Base-by-base conservation (phyloP, 441 rosid genomes). In the Eruca vesicaria region DNA sequence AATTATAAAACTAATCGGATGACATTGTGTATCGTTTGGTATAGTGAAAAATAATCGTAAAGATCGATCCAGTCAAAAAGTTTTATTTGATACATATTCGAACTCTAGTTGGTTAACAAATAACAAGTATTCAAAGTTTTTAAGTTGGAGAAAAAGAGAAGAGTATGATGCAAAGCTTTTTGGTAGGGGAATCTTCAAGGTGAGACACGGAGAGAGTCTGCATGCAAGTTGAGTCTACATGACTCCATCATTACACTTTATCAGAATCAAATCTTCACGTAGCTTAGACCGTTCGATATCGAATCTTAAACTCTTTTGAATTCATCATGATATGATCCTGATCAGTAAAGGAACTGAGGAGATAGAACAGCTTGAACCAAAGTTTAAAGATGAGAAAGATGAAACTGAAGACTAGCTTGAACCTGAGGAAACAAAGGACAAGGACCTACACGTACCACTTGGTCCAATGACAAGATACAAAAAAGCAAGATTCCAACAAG, bases 211-310 rank as follows among this genome's bases (percentile, higher is more conserved):
- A 43, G 43, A 43, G 29, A 4, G 7, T 36, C 16, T 68, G 18
- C 26, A 62, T 7, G 59, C 74, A 75, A 68, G 69, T 63, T 62
- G 74, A 68, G 63, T 50, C 33, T 50, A 48, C 18, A 63, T 52
- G 69, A 68, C 79, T 62, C 69, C 63, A 69, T 53, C 36, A 38
- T 35, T 18, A 29, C 28, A 35, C 35, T 60, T 26, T 50, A 16
- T 68, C 57, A 38, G 69, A 69, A 75, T 75, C 65, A 69, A 63
- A 62, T 62, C 59, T 75, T 35, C 36, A 75, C 41, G 4, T 55
- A 61, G 58, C 36, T 75, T 43, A 43, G 35, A 31, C 35, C 23
- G 50, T 61, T 6, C 14, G 33, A 48, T n/a, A n/a, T n/a, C 78
- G 73, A 35, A 75, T 75, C 41, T 48, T 15, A 35, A 45, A 11